phyloP scores from a whole-genome alignment of 2,329 filamentous ascomycete species.

The Penicillium sumatraense region DNA sequence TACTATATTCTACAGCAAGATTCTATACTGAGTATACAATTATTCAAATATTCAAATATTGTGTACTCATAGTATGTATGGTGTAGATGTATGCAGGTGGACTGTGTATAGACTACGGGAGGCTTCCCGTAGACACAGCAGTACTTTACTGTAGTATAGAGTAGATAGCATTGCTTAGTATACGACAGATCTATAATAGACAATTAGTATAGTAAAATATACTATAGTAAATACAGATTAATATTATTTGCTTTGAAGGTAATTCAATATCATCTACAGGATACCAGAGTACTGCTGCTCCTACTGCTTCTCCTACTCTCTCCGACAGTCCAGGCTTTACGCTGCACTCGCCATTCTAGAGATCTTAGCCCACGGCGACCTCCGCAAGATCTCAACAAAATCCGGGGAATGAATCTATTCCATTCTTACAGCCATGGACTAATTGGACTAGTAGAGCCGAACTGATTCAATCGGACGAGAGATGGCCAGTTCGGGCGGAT shows the following conservation, averaged over 20 bases:
- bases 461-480: slow-evolving; percentile 10
- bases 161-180: too few relatives aligned
- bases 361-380: slow-evolving; percentile 16
- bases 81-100: background rate
- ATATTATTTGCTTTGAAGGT: too few relatives aligned
- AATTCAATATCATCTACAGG: background rate
- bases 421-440: too few relatives aligned
- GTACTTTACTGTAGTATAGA: background rate
- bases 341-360: slow-evolving; percentile 13
- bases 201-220: background rate
- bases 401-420: too few relatives aligned
- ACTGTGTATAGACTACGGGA: background rate
- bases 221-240: background rate
- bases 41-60: background rate
- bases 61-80: too few relatives aligned
- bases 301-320: background rate
- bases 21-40: background rate
- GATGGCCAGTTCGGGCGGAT: slow-evolving; percentile 12
- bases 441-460: slow-evolving; percentile 20
- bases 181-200: too few relatives aligned
- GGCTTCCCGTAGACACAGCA: too few relatives aligned
- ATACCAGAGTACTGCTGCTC: background rate
- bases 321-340: slow-evolving; percentile 14
- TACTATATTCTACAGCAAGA: background rate
- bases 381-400: slow-evolving; percentile 13